Base-by-base conservation (phyloP, 1,139 yeast genomes). In the Lodderomyces beijingensis region DNA sequence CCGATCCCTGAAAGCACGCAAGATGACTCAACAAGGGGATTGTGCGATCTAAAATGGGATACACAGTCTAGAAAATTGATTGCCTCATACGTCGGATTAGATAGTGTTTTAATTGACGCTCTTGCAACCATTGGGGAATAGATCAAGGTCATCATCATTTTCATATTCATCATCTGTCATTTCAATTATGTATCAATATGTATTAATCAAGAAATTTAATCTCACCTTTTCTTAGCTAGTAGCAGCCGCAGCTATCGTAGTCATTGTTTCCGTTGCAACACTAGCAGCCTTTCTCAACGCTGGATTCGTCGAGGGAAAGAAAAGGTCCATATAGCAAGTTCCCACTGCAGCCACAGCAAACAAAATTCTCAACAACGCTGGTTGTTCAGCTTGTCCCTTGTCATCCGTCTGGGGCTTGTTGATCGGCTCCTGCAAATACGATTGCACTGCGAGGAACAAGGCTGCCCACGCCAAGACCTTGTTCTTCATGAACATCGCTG, bases 391-490 rank as follows among this genome's bases (percentile, higher is more conserved):
- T 7, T 21, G 17, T 3, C 22, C 30, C 11, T 54, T 46, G 10
- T 54, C 50, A 13, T 47, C 52, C 24, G 25, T 10, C n/a, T 10
- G 6, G 6, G 58, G 54, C 34, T 55, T 60, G 56, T 65, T 55
- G 36, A 50, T 51, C 30, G 81, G 78, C 50, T 74, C 72, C 37
- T 51, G 70, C 47, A 75, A 60, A 50, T 52, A 73, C 4, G 70
- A 47, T 50, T 74, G 79, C 17, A 74, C 43, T 7, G 79, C 63
- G 33, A 75, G 60, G 51, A 74, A 74, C 31, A 74, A 50, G 11
- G 79, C 59, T 3, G 76, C 59, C 80, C 80, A 75, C n/a, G 79
- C 65, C 45, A 75, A 60, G 52, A 74, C 56, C 46, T 69, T 73
- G 49, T 71, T 71, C 50, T 59, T 65, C 61, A 70, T 50, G 44